phyloP scores from a whole-genome alignment of 2,329 filamentous ascomycete species.

The Ophiocordyceps camponoti-leonardi region DNA sequence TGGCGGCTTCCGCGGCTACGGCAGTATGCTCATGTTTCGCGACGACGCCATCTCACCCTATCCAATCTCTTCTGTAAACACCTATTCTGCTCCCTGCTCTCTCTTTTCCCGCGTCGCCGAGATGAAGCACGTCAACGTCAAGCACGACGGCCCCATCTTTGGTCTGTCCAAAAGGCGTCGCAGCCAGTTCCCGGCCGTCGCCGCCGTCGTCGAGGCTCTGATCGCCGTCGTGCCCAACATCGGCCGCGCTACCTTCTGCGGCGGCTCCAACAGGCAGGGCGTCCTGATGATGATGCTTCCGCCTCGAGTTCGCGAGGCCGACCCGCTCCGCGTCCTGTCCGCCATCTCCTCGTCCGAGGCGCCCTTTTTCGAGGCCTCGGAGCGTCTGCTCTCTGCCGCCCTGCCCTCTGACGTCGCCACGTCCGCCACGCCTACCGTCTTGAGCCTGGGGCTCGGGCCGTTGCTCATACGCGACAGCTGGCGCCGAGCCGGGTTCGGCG shows the following conservation, averaged over 20 bases:
- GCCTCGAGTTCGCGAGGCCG: conserved; percentile 36
- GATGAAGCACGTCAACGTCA: conserved; percentile 33
- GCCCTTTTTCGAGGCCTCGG: conserved; percentile 17
- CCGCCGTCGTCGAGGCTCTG: conserved; percentile 62
- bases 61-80: conserved; percentile 68
- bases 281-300: conserved; percentile 58
- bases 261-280: conserved; percentile 76
- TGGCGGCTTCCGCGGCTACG: conserved; percentile 81
- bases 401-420: conserved; percentile 20
- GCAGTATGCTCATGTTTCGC: conserved; percentile 65
- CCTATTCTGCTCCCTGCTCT: conserved; percentile 47
- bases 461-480: conserved; percentile 35
- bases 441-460: conserved; percentile 22
- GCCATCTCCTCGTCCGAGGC: conserved; percentile 9
- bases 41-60: conserved; percentile 58
- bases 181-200: conserved; percentile 69
- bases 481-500: conserved; percentile 28
- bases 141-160: conserved; percentile 41
- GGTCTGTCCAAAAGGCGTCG: conserved; percentile 68
- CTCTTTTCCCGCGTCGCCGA: conserved; percentile 38
- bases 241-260: conserved; percentile 63
- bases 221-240: conserved; percentile 52
- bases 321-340: conserved; percentile 37
- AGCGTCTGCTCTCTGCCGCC: conserved; percentile 20
- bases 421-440: conserved; percentile 19